Conservation (phyloP, 2,329 filamentous ascomycete genomes). For the Coniochaeta sp. region DNA sequence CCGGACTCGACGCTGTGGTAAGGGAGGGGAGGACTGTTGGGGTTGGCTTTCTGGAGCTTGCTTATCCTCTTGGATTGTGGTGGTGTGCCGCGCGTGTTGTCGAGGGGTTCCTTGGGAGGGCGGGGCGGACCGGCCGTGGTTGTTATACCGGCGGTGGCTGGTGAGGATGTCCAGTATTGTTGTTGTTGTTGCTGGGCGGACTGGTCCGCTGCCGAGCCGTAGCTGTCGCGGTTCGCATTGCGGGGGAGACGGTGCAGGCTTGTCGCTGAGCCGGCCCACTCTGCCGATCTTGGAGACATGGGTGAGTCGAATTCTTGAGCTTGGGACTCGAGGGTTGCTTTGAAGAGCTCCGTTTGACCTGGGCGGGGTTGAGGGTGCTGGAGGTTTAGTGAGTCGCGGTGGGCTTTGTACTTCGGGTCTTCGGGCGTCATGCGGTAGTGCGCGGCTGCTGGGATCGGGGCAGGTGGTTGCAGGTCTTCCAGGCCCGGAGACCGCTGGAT, state of each 20-base stretch:
- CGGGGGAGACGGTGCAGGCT: constrained; percentile 47
- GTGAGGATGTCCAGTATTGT: constrained; percentile 40
- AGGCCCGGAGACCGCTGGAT: constrained; percentile 1
- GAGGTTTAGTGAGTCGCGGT: constrained; percentile 72
- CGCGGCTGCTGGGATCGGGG: constrained; percentile 33
- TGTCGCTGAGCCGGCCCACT: constrained; percentile 56
- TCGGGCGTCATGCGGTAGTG: constrained; percentile 42
- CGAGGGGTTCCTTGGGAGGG: constrained; percentile 57
- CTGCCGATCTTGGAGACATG: constrained; percentile 52
- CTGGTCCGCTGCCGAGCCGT: constrained; percentile 28
- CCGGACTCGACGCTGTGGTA: constrained; percentile 49
- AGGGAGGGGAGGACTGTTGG: constrained; percentile 50
- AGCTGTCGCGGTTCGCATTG: constrained; percentile 41
- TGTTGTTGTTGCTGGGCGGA: constrained; percentile 27
- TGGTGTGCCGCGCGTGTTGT: constrained; percentile 29
- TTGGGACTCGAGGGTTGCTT: constrained; percentile 65
- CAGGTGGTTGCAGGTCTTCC: constrained; percentile 32
- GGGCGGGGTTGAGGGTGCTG: constrained; percentile 73
- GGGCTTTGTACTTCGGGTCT: constrained; percentile 75
- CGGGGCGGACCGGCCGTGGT: constrained; percentile 38
- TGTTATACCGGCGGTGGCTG: constrained; percentile 24
- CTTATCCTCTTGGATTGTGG: constrained; percentile 39
- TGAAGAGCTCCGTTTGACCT: constrained; percentile 67
- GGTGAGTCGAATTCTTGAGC: constrained; percentile 60
- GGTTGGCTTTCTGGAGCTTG: constrained; percentile 47